These are phyloP conservation scores for Crucibulum laeve DNA, from an alignment of 768 basidiomycete genomes.

Conservation along the genomic window DNA sequence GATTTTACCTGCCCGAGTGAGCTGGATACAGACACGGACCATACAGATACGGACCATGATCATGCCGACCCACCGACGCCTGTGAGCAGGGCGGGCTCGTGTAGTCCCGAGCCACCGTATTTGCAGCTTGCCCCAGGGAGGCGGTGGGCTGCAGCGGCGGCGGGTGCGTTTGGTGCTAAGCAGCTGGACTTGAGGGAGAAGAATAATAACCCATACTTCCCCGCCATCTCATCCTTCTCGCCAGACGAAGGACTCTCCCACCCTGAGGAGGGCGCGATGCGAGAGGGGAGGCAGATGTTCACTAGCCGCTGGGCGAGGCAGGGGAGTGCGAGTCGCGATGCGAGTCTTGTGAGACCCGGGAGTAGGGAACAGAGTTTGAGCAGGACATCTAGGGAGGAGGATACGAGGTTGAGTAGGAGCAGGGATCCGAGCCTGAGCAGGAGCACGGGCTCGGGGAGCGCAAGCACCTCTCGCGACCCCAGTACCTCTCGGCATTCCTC, in stretches of 20 bases:
- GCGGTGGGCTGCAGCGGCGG: no score
- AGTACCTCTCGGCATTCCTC: neutral
- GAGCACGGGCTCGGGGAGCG: neutral
- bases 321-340: neutral
- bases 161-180: no score
- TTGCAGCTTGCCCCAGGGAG: slow-evolving; percentile 24
- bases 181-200: no score
- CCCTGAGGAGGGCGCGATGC: no score
- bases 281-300: no score
- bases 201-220: no score
- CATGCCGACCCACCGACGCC: slow-evolving; percentile 32
- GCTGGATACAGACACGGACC: slow-evolving; percentile 26
- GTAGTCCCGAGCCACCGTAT: slow-evolving; percentile 18
- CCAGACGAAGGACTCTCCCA: no score
- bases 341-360: neutral
- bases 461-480: neutral
- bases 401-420: neutral
- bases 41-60: slow-evolving; percentile 27
- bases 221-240: no score
- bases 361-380: neutral
- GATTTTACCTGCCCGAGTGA: no score
- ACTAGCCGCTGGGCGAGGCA: no score
- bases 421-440: neutral
- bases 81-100: slow-evolving; percentile 29
- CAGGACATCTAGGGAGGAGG: neutral